Evolutionary conservation across 2,329 filamentous ascomycete genomes (phyloP).

Genomic region (Sordariomycetes sp.): DNA sequence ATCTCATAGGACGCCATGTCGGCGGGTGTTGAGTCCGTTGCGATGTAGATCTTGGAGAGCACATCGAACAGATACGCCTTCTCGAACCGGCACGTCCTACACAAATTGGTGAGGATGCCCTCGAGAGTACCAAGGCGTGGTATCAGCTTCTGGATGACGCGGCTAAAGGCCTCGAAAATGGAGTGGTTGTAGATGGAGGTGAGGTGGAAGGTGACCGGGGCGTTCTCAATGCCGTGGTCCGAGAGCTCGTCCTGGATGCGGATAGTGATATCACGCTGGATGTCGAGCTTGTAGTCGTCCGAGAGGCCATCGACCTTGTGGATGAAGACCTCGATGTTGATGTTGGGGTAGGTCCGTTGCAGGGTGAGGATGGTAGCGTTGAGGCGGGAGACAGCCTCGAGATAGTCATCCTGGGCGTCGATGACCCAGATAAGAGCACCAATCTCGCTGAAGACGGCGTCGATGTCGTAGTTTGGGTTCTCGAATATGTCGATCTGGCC

Average conservation of each 20-base stretch:
- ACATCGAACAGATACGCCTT: conserved; percentile 98
- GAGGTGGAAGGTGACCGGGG: conserved; percentile 87
- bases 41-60: conserved; percentile 96
- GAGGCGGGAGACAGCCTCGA: conserved; percentile 78
- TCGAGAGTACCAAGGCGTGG: conserved; percentile 88
- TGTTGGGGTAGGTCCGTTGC: conserved; percentile 78
- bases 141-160: conserved; percentile 96
- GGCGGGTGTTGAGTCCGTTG: conserved; percentile 84
- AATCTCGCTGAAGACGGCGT: conserved; percentile 87
- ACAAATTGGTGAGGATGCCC: conserved; percentile 86
- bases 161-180: conserved; percentile 96
- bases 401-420: conserved; percentile 95
- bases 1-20: conserved; percentile 97
- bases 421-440: conserved; percentile 98
- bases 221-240: conserved; percentile 87
- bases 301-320: conserved; percentile 98
- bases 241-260: conserved; percentile 92
- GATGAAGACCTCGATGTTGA: conserved; percentile 97
- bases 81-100: conserved; percentile 87
- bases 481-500: conserved; percentile 86
- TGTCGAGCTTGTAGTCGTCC: conserved; percentile 93
- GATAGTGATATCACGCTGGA: conserved; percentile 92
- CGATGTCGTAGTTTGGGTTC: conserved; percentile 79
- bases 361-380: conserved; percentile 85
- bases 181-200: conserved; percentile 98